Percentiles rank a stretch among this genome's conserved stretches.
phyloP scores from a whole-genome alignment of 23 red algal species.

The Gracilaria domingensis region DNA sequence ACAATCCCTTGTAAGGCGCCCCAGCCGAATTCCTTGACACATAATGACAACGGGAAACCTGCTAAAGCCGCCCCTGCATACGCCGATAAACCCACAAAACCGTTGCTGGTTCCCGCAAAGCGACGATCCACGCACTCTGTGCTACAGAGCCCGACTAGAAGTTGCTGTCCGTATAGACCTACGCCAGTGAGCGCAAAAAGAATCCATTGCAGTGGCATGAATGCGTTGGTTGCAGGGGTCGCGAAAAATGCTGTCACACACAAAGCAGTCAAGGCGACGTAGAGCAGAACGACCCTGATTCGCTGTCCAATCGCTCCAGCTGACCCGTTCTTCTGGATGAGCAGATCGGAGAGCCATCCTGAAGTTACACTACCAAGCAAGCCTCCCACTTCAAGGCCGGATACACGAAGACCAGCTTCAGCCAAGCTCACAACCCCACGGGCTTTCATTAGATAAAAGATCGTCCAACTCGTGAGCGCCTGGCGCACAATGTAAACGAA shows the following conservation, averaged over 20 bases:
- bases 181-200: conserved; percentile 61
- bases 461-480: conserved; percentile 62
- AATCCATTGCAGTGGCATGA: conserved; percentile 56
- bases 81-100: conserved; percentile 64
- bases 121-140: conserved; percentile 66
- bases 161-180: conserved; percentile 73
- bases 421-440: conserved; percentile 33
- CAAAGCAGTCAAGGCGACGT: conserved; percentile 36
- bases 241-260: conserved; percentile 52
- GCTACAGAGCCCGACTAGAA: conserved; percentile 66
- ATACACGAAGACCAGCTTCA: conserved; percentile 73
- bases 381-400: conserved; percentile 77
- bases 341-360: conserved; percentile 62
- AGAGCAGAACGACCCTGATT: conserved; percentile 60
- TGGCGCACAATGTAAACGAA: conserved; percentile 71
- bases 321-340: conserved; percentile 21
- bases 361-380: conserved; percentile 56
- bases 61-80: conserved; percentile 73
- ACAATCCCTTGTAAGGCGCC: conserved; percentile 41
- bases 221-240: not conserved
- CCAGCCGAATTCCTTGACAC: conserved; percentile 65
- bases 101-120: conserved; percentile 71
- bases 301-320: conserved; percentile 64
- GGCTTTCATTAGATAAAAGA: conserved; percentile 75
- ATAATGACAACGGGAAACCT: conserved; percentile 74